A percentile compares a stretch with the other conserved stretches of the same genome.
Conservation (phyloP, 257 asterid species). For the Rehmannia glutinosa region DNA sequence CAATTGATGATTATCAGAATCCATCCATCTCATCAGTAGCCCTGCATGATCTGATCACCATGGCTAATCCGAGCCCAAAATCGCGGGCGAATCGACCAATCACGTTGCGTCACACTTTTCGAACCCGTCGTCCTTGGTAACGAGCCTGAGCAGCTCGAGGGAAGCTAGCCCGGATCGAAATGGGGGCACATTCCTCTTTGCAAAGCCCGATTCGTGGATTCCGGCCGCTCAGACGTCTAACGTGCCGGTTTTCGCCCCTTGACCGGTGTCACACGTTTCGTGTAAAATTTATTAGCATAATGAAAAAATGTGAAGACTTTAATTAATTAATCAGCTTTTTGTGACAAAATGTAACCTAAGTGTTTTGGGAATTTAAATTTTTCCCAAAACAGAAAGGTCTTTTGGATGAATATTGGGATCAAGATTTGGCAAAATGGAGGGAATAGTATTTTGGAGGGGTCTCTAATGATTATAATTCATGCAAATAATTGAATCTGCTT, state of each 20-base stretch:
- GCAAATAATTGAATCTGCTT: constrained; percentile 16
- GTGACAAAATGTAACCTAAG: background rate
- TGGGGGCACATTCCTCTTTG: constrained; percentile 5
- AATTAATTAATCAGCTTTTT: background rate
- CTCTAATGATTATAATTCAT: constrained; percentile 14
- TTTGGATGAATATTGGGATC: constrained; percentile 20
- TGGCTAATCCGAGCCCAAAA: background rate
- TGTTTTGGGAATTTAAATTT: constrained; percentile 8
- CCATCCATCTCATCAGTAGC: constrained; percentile 23
- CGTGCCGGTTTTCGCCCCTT: constrained; percentile 57
- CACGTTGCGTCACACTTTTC: constrained; percentile 32
- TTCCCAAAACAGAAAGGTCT: background rate
- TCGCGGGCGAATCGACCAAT: background rate
- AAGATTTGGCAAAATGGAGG: constrained; percentile 23
- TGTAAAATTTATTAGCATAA: background rate
- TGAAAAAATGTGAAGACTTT: background rate
- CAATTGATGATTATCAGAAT: constrained; percentile 25
- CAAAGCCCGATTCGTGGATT: constrained; percentile 29
- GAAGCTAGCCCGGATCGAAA: constrained; percentile 63
- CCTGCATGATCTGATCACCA: constrained; percentile 39
- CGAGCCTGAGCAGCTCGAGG: constrained; percentile 54
- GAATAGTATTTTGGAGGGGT: background rate
- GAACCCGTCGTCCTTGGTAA: constrained; percentile 47
- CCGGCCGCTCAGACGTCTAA: constrained; percentile 43
- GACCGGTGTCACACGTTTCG: background rate